Evolutionary conservation across 1,284 basidiomycete genomes (phyloP).

Genomic region (Cerrena zonata): DNA sequence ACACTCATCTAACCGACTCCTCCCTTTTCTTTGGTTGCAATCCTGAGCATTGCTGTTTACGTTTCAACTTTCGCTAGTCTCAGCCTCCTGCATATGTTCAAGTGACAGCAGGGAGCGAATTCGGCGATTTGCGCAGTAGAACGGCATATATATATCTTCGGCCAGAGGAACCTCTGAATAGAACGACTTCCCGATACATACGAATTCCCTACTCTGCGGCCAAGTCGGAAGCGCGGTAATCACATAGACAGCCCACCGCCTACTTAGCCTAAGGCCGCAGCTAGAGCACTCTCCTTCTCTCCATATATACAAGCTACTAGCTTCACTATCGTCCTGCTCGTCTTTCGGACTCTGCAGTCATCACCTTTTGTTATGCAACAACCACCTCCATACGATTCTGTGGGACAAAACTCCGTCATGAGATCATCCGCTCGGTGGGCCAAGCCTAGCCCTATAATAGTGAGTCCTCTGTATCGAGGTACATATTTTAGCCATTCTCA

Average conservation of each 20-base stretch:
- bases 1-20: background rate
- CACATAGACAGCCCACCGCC: background rate
- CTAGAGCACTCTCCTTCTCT: background rate
- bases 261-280: conserved; percentile 1
- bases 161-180: background rate
- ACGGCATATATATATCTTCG: background rate
- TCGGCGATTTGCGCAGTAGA: background rate
- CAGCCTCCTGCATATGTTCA: background rate
- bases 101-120: background rate
- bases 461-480: conserved; percentile 11
- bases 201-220: background rate
- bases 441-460: conserved; percentile 15
- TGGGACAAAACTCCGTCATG: conserved; percentile 18
- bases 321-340: conserved; percentile 7
- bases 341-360: background rate
- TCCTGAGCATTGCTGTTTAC: background rate
- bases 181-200: background rate
- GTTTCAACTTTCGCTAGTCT: too few species aligned
- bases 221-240: conserved; percentile 6
- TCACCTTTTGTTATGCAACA: background rate
- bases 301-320: conserved; percentile 9
- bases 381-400: conserved; percentile 15
- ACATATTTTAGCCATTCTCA: background rate
- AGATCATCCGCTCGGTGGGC: conserved; percentile 14
- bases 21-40: background rate